Evolutionary conservation across 495 filamentous ascomycete species (phyloP).

Genomic region (Aspergillus ostianus): DNA sequence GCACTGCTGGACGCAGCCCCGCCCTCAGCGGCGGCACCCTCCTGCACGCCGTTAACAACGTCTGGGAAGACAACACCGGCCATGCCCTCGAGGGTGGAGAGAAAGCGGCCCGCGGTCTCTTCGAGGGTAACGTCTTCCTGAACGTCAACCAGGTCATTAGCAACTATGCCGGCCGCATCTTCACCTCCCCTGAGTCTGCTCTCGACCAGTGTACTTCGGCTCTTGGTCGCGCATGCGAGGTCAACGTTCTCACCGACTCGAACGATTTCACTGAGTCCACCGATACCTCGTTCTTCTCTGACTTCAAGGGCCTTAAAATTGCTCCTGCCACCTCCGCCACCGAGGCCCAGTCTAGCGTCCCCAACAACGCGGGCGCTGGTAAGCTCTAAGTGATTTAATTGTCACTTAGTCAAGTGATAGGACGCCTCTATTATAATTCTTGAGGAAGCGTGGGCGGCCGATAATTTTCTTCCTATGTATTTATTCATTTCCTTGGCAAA

Average conservation of each 20-base stretch:
- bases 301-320: not conserved
- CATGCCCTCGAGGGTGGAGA: conserved; percentile 14
- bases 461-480: too few species aligned
- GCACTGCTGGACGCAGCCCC: conserved; percentile 44
- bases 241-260: not conserved
- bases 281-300: not conserved
- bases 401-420: too few species aligned
- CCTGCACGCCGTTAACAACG: conserved; percentile 28
- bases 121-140: conserved; percentile 16
- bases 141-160: not conserved
- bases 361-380: not conserved
- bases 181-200: not conserved
- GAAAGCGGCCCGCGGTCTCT: conserved; percentile 5
- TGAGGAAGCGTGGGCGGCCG: too few species aligned
- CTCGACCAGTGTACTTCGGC: not conserved
- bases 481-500: too few species aligned
- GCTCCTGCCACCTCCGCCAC: not conserved
- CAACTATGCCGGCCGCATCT: not conserved
- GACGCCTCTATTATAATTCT: too few species aligned
- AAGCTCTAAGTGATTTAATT: not conserved
- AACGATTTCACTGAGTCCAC: not conserved
- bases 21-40: conserved; percentile 40
- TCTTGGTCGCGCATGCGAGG: not conserved
- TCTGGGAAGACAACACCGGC: conserved; percentile 12
- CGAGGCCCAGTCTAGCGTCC: not conserved